phyloP scores from a whole-genome alignment of 805 yeast species.

The Aciculoconidium aculeatum region DNA sequence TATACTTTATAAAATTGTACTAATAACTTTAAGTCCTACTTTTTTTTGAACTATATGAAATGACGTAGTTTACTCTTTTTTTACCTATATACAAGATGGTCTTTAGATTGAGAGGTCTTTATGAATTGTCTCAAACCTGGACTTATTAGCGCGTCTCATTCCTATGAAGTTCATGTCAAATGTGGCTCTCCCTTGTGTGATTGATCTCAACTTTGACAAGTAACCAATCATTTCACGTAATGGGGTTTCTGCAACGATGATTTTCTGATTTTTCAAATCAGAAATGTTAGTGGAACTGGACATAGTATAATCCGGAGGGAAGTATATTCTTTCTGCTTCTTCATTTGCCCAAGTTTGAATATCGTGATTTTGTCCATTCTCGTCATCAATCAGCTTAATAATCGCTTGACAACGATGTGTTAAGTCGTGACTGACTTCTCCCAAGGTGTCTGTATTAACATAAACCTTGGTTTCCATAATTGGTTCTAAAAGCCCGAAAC shows the following conservation, averaged over 20 bases:
- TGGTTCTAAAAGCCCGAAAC: conserved; percentile 73
- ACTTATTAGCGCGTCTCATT: conserved; percentile 60
- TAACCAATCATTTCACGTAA: conserved; percentile 89
- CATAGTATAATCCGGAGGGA: conserved; percentile 74
- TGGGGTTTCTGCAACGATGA: conserved; percentile 77
- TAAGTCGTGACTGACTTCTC: conserved; percentile 79
- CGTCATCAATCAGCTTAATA: conserved; percentile 69
- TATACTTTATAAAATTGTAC: no score
- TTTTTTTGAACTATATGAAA: no score
- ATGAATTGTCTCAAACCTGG: conserved; percentile 31
- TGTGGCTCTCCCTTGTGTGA: conserved; percentile 85
- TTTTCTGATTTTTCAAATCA: conserved; percentile 40
- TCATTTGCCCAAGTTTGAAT: conserved; percentile 42
- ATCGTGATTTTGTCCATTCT: conserved; percentile 31
- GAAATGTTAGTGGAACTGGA: conserved; percentile 14
- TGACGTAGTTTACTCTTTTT: no score
- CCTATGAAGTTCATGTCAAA: conserved; percentile 74
- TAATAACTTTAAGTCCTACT: no score
- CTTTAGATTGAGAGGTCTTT: no score
- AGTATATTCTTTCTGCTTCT: conserved; percentile 56
- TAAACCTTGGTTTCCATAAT: conserved; percentile 70
- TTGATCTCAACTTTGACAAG: conserved; percentile 64
- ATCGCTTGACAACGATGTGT: conserved; percentile 72
- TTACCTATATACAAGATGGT: conserved; percentile 5
- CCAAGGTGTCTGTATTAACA: conserved; percentile 67